phyloP scores from a whole-genome alignment of 306 rosid genomes.

The Canavalia gladiata region DNA sequence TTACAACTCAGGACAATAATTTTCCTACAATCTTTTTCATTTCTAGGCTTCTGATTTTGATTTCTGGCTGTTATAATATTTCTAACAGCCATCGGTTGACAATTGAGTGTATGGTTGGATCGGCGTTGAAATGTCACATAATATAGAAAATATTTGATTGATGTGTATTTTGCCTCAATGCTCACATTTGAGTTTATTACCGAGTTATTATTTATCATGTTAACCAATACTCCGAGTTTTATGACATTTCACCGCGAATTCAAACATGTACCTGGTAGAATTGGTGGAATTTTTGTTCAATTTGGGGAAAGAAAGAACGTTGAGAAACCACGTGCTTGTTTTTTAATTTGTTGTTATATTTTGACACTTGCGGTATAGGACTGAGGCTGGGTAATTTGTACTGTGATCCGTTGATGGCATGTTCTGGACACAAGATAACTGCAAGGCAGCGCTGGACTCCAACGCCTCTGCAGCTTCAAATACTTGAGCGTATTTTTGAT shows the following conservation, averaged over 20 bases:
- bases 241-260: no score
- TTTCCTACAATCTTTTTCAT: no score
- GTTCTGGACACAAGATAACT: slow-evolving; percentile 71
- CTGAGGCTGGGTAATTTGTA: slow-evolving; percentile 65
- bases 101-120: no score
- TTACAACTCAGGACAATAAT: no score
- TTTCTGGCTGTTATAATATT: no score
- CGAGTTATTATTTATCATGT: no score
- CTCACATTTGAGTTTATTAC: no score
- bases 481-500: slow-evolving; percentile 71
- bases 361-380: slow-evolving; percentile 50
- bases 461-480: slow-evolving; percentile 73
- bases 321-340: neutral
- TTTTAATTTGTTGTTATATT: neutral
- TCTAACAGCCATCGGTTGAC: no score
- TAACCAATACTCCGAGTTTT: neutral
- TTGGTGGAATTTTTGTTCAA: slow-evolving; percentile 4
- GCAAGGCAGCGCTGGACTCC: slow-evolving; percentile 87
- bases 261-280: neutral
- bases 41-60: no score
- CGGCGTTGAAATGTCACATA: no score
- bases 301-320: neutral
- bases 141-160: no score
- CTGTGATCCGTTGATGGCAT: slow-evolving; percentile 74
- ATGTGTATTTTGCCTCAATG: no score